Percentiles rank a stretch among this genome's conserved stretches.
Evolutionary conservation across 2,329 filamentous ascomycete genomes (phyloP).

Genomic region (Penicillium sp.): DNA sequence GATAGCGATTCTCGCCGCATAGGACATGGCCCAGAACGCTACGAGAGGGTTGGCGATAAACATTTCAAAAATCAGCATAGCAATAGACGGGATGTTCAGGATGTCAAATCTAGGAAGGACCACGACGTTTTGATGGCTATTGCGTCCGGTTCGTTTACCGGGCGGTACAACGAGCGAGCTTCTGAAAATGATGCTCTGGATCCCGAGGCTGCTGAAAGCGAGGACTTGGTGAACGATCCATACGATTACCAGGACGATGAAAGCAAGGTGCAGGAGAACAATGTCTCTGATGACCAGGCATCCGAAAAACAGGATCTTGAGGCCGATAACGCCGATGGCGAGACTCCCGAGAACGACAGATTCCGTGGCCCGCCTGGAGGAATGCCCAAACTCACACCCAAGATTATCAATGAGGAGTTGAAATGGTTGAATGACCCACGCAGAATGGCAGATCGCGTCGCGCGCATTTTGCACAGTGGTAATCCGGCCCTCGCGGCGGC

Average conservation of each 20-base stretch:
- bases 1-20: not conserved
- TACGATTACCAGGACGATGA: not conserved
- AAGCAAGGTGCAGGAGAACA: not conserved
- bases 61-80: not conserved
- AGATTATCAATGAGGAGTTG: slow-evolving; percentile 55
- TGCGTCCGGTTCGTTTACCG: not conserved
- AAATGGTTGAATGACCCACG: slow-evolving; percentile 66
- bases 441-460: slow-evolving; percentile 68
- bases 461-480: slow-evolving; percentile 56
- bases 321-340: not conserved
- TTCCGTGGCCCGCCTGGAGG: not conserved
- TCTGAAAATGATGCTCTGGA: slow-evolving; percentile 3
- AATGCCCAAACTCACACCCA: slow-evolving; percentile 7
- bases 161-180: not conserved
- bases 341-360: not conserved
- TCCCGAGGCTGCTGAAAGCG: not conserved
- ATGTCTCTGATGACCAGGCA: not conserved
- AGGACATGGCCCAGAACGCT: not conserved
- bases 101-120: not conserved
- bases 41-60: not conserved
- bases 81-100: not conserved
- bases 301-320: not conserved
- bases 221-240: not conserved
- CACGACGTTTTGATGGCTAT: slow-evolving; percentile 8
- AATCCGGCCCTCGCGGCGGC: slow-evolving; percentile 65